These are phyloP conservation scores for Neurospora tetrasperma DNA, from an alignment of 495 filamentous ascomycete genomes.

Conservation along the genomic window DNA sequence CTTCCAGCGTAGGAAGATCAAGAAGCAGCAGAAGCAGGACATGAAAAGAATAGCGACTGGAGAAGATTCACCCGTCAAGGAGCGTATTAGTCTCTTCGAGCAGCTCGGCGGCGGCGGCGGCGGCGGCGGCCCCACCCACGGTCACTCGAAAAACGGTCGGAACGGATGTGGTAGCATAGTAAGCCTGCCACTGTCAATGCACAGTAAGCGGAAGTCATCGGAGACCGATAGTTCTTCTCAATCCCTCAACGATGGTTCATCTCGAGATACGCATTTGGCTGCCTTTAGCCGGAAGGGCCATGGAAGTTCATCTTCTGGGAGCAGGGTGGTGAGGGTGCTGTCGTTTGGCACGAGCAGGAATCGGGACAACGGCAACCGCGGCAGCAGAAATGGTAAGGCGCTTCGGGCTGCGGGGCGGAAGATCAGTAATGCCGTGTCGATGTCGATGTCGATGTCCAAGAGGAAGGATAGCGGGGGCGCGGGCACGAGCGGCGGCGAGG, in stretches of 20 bases:
- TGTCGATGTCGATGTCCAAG: neutral
- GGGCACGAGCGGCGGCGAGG: neutral
- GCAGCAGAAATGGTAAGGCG: neutral
- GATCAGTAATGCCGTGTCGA: neutral
- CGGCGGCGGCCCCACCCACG: neutral
- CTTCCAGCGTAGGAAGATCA: neutral
- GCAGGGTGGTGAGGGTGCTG: slow-evolving; percentile 12
- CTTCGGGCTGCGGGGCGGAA: neutral
- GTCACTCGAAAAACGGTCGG: neutral
- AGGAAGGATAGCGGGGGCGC: neutral
- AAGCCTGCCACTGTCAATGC: neutral
- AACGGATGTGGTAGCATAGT: neutral
- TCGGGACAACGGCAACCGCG: neutral
- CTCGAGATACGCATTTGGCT: neutral
- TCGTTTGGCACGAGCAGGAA: neutral
- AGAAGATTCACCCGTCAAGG: slow-evolving; percentile 24
- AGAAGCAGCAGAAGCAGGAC: slow-evolving; percentile 4
- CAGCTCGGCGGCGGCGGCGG: neutral
- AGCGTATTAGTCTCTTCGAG: slow-evolving; percentile 28
- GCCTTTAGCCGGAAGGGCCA: neutral
- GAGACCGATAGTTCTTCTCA: neutral
- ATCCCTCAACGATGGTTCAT: neutral
- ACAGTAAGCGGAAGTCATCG: neutral
- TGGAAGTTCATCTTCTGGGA: neutral
- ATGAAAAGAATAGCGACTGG: neutral